Conservation (phyloP, 2,329 filamentous ascomycete species). For the Trichoderma pleuroti region DNA sequence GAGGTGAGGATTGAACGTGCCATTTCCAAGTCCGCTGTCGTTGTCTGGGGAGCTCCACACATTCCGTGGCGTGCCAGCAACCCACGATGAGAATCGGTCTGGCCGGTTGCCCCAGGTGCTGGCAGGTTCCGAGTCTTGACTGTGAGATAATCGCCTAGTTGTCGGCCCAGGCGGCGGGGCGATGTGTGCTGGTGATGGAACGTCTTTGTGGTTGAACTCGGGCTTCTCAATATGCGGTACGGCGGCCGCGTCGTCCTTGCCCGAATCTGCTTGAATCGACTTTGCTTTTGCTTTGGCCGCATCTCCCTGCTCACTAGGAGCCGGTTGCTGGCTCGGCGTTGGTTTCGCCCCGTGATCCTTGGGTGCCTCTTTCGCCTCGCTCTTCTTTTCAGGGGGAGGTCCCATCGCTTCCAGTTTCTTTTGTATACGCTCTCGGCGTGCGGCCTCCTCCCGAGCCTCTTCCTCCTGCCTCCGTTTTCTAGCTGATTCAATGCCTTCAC, state of each 20-base stretch:
- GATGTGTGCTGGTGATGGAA: constrained; percentile 21
- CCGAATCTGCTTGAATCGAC: not conserved
- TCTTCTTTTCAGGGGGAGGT: constrained; percentile 58
- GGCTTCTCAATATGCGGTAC: constrained; percentile 7
- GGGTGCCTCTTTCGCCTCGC: constrained; percentile 49
- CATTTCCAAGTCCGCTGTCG: constrained; percentile 71
- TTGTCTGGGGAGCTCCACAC: constrained; percentile 74
- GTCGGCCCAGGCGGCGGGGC: constrained; percentile 22
- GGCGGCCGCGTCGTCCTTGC: not conserved
- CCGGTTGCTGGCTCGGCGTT: constrained; percentile 36
- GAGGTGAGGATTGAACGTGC: constrained; percentile 66
- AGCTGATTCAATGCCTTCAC: constrained; percentile 64
- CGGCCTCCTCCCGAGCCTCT: constrained; percentile 69
- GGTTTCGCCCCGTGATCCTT: constrained; percentile 39
- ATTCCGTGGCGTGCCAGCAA: constrained; percentile 48
- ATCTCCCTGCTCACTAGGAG: constrained; percentile 22
- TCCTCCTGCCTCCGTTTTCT: constrained; percentile 66
- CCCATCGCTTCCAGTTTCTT: constrained; percentile 70
- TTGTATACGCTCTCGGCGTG: constrained; percentile 64
- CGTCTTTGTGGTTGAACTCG: constrained; percentile 14
- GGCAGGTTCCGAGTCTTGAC: constrained; percentile 32
- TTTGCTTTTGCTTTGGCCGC: constrained; percentile 17
- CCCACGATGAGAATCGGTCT: constrained; percentile 53
- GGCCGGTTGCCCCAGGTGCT: constrained; percentile 41
- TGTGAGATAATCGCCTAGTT: constrained; percentile 32